phyloP scores from a whole-genome alignment of 1,139 yeast species.

The Ogataea hybrid region DNA sequence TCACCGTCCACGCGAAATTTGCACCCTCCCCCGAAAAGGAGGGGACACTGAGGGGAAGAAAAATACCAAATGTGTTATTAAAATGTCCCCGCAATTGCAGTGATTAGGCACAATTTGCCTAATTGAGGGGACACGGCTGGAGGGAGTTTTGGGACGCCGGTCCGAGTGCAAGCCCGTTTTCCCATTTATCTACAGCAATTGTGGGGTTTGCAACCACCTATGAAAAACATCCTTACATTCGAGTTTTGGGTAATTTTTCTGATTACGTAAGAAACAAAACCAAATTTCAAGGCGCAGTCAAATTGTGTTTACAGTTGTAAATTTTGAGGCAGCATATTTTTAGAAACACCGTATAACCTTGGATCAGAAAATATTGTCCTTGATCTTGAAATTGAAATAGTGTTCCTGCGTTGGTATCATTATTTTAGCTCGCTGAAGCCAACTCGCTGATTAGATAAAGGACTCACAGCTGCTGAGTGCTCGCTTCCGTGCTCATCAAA shows the following conservation, averaged over 20 bases:
- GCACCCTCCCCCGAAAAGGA: not conserved
- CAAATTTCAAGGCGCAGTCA: not conserved
- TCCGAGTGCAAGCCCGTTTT: no score
- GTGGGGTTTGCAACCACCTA: conserved; percentile 1
- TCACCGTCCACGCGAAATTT: conserved; percentile 2
- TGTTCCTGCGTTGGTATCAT: not conserved
- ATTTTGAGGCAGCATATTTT: conserved; percentile 10
- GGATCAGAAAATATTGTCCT: conserved; percentile 4
- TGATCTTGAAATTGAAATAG: conserved; percentile 1
- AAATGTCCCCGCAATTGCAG: conserved; percentile 3
- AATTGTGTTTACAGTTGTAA: not conserved
- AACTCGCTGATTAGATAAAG: not conserved
- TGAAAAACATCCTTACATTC: conserved; percentile 1
- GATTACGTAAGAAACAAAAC: not conserved
- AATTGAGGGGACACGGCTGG: conserved; percentile 5
- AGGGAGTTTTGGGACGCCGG: not conserved
- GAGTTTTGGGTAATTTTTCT: no score
- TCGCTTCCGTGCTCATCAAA: no score
- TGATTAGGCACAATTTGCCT: conserved; percentile 2
- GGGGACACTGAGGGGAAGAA: conserved; percentile 12
- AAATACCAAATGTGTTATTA: no score
- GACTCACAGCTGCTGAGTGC: not conserved
- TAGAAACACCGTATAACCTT: conserved; percentile 8
- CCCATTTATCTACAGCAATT: not conserved
- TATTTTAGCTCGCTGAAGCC: not conserved